Conservation (phyloP, 345 rosid species). For the Mangifera indica region DNA sequence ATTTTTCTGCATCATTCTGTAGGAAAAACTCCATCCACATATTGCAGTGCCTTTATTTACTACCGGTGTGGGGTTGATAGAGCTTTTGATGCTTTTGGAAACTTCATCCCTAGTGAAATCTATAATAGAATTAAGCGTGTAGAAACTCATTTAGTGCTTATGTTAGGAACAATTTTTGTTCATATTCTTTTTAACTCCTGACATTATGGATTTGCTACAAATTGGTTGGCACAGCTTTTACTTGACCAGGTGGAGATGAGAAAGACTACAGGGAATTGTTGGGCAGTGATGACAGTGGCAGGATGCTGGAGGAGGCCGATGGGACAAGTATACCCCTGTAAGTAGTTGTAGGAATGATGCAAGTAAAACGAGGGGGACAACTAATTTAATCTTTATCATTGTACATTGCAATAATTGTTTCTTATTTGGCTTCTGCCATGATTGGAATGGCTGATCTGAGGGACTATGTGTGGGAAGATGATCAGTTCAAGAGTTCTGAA, state of each 20-base stretch:
- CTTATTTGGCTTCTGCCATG: neutral
- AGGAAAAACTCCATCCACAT: neutral
- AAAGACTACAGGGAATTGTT: neutral
- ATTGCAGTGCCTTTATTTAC: neutral
- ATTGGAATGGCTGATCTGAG: neutral
- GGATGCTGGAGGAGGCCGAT: neutral
- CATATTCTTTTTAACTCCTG: neutral
- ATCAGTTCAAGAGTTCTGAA: neutral
- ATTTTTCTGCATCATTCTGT: neutral
- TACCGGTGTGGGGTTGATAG: too few species aligned
- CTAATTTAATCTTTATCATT: neutral
- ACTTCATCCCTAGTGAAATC: neutral
- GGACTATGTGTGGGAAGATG: neutral
- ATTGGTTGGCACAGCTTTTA: neutral
- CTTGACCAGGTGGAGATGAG: constrained; percentile 6
- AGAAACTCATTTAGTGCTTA: neutral
- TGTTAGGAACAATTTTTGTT: neutral
- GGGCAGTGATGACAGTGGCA: neutral
- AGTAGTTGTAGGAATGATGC: neutral
- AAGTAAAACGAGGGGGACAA: neutral
- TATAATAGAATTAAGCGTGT: neutral
- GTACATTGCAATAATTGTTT: neutral
- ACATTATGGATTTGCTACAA: neutral
- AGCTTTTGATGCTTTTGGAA: neutral
- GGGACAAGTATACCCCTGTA: neutral